Evolutionary conservation across 768 basidiomycete genomes (phyloP).

Genomic region (Amanita muscaria): DNA sequence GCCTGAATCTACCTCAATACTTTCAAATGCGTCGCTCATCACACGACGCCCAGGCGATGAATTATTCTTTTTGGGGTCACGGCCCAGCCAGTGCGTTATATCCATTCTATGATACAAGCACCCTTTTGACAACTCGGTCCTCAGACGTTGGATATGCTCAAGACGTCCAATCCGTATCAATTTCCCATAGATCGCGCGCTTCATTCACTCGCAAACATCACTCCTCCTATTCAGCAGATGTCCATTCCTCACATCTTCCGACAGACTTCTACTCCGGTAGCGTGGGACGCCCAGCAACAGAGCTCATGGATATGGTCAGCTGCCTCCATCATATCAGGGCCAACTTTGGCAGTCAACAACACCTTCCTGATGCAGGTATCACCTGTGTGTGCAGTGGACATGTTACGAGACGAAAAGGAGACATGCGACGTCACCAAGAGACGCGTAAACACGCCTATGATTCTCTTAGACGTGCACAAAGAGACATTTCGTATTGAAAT

Average conservation of each 20-base stretch:
- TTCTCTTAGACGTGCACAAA: no score
- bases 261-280: no score
- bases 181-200: conserved; percentile 4
- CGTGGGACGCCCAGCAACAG: conserved; percentile 1
- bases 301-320: neutral
- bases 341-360: neutral
- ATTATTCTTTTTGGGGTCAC: conserved; percentile 1
- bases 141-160: neutral
- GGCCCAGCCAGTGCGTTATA: conserved; percentile 1
- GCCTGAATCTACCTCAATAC: neutral
- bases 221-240: neutral
- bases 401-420: no score
- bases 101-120: neutral
- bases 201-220: neutral
- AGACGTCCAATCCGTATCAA: neutral
- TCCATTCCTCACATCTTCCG: neutral
- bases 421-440: no score
- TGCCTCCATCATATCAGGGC: neutral
- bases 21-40: conserved; percentile 2
- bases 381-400: conserved; percentile 2
- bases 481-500: no score
- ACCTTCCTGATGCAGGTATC: neutral
- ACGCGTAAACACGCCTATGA: no score
- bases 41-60: neutral
- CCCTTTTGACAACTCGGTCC: neutral